Base-by-base conservation (phyloP, 345 rosid species). In the Hevea brasiliensis region DNA sequence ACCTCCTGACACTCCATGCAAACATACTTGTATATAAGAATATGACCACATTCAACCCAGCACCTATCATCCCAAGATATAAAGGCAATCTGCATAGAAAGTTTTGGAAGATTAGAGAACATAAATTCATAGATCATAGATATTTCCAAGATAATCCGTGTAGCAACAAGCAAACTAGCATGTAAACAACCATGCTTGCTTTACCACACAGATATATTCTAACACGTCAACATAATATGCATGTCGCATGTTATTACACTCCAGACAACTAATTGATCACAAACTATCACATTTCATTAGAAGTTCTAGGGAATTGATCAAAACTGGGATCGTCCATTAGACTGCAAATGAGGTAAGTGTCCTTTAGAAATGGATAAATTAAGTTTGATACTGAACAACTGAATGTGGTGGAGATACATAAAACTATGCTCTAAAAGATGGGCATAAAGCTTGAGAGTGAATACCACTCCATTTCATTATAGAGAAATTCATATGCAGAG, bases 1-100 rank as follows among this genome's bases (percentile, higher is more conserved):
- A 87, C 83, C 97, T 89, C 82, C 92, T 85, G 72, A 83, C 74
- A 67, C 93, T 87, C 97, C 97, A 94, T 0, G 93, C 83, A 61
- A 89, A 68, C 88, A 90, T 70, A 29, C 93, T 89, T 54, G 92
- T 88, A 80, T 89, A 94, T 61, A 94, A 41, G 89, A 94, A 86
- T 79, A 94, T 82, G 80, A 84, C 68, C 44, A 84, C 44, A 77
- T 92, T 90, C 83, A 94, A 77, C 11, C 75, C 87, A 71, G 87
- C 84, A 65, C 91, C 94, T 12, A 83, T 68, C 88, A 90, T 77
- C 72, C 98, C 98, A 44, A 92, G 74, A 75, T 85, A 92, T 41
- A 94, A 84, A 32, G 98, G 97, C 87, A 86, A 80, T 87, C 98
- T 94, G 90, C 80, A 84, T 61, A 13, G 29, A 69, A 63, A 58